A percentile compares a stretch with the other conserved stretches of the same genome.
These are phyloP conservation scores for Micractinium sp. DNA, from an alignment of 139 green algal species.

Conservation along the genomic window DNA sequence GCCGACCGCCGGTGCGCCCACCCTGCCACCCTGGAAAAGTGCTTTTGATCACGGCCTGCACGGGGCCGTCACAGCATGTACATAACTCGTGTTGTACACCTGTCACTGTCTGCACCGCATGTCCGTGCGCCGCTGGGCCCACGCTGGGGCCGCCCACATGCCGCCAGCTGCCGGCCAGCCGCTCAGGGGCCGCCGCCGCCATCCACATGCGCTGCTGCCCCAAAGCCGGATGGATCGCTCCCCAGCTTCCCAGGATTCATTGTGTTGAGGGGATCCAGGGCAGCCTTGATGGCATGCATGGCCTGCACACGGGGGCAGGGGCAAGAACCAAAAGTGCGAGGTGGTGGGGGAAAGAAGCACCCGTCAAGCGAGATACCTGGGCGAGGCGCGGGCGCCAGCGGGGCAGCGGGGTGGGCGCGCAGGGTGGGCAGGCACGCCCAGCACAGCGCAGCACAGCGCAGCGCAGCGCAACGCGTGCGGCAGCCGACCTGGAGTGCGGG, in stretches of 20 bases:
- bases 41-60: too few relatives aligned
- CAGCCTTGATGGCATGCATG: slow-evolving; percentile 66
- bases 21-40: too few relatives aligned
- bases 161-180: too few relatives aligned
- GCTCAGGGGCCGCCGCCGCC: not conserved
- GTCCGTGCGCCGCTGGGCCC: too few relatives aligned
- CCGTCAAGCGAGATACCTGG: not conserved
- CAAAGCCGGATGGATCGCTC: slow-evolving; percentile 30
- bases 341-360: not conserved
- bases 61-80: too few relatives aligned
- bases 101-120: too few relatives aligned
- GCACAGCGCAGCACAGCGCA: not conserved
- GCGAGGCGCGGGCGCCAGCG: too few relatives aligned
- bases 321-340: not conserved
- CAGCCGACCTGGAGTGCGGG: not conserved
- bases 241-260: slow-evolving; percentile 81
- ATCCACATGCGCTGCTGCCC: not conserved
- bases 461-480: not conserved
- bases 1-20: too few relatives aligned
- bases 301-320: not conserved
- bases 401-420: too few relatives aligned
- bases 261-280: slow-evolving; percentile 67
- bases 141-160: too few relatives aligned
- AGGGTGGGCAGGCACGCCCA: too few relatives aligned
- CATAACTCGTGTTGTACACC: too few relatives aligned